Conservation (phyloP, 2,329 filamentous ascomycete species). For the Diaporthe sp. region DNA sequence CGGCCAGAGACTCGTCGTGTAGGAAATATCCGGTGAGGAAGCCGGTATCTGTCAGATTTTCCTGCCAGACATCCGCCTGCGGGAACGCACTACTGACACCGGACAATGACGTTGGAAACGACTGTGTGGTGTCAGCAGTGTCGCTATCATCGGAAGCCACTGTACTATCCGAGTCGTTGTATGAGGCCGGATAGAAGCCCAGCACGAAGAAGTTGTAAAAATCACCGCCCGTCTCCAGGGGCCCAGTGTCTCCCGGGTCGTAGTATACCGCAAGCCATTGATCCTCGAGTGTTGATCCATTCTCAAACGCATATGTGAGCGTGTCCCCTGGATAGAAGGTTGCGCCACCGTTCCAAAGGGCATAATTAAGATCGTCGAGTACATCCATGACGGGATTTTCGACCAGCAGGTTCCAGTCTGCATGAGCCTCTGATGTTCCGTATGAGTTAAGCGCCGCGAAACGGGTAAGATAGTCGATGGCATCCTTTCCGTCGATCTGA, state of each 20-base stretch:
- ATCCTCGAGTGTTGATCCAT: slow-evolving; percentile 43
- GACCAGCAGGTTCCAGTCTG: slow-evolving; percentile 58
- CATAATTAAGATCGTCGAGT: not conserved
- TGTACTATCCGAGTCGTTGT: not conserved
- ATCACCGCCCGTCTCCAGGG: slow-evolving; percentile 56
- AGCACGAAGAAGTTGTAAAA: slow-evolving; percentile 61
- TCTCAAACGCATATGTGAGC: slow-evolving; percentile 48
- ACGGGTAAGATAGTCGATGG: slow-evolving; percentile 46
- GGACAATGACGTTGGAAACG: slow-evolving; percentile 33
- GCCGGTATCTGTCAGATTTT: not conserved
- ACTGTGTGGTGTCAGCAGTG: slow-evolving; percentile 38
- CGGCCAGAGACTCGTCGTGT: slow-evolving; percentile 42
- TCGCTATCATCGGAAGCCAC: slow-evolving; percentile 15
- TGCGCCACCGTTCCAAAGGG: not conserved
- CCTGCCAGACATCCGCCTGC: not conserved
- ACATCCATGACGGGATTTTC: slow-evolving; percentile 46
- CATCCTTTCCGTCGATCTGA: slow-evolving; percentile 51
- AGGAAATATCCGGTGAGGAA: slow-evolving; percentile 37
- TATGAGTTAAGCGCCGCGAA: slow-evolving; percentile 52
- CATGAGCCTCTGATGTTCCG: slow-evolving; percentile 55
- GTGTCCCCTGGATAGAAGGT: slow-evolving; percentile 52
- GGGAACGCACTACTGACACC: not conserved
- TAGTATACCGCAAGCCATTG: slow-evolving; percentile 42
- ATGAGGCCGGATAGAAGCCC: slow-evolving; percentile 43
- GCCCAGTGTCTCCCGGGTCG: slow-evolving; percentile 43